Base-by-base conservation (phyloP, 495 filamentous ascomycete species). In the Penicillium coprophilum region DNA sequence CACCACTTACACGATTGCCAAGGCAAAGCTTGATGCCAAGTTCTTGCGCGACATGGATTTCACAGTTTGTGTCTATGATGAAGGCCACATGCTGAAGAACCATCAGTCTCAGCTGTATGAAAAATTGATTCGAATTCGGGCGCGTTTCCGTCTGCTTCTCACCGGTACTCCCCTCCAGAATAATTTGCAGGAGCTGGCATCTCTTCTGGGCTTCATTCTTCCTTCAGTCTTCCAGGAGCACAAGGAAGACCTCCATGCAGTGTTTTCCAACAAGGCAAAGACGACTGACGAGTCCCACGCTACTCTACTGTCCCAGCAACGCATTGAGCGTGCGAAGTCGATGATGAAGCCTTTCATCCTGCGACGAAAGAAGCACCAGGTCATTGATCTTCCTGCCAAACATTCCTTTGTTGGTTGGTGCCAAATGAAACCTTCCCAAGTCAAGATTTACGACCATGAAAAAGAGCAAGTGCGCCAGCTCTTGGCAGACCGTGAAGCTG, bases 91-190 rank as follows among this genome's bases (percentile, higher is more conserved):
- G 51, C 71, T 98, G 61, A 95, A 95, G 75, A 97, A 96, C 63
- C 84, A 84, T 24, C 83, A 85, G 15, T 93, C 92, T 0, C 81
- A 87, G 13, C 75, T 88, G 3, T 97, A 97, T 64, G 84, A 86
- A 50, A 85, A 87, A 55, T 77, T 97, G 23, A 87, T 94, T 67
- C 79, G 83, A 41, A 90, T 98, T 24, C 82, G 79, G 0, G 85
- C 91, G 5, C 71, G 79, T 19, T 96, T 94, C 78, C 82, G 89
- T 15, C 78, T 97, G 6, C 80, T 98, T 11, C 78, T 98, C 23
- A 97, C 92, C 3, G 94, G 94, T 6, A 98, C 94, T 0, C 94
- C 94, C 0, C 77, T 98, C 12, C 94, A 98, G 67, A 98, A 98
- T 72, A 97, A 96, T 63, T 81, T 98, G 6, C 88, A 90, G 66